Conservation (phyloP, 495 filamentous ascomycete genomes). For the Jackrogersella minutella region DNA sequence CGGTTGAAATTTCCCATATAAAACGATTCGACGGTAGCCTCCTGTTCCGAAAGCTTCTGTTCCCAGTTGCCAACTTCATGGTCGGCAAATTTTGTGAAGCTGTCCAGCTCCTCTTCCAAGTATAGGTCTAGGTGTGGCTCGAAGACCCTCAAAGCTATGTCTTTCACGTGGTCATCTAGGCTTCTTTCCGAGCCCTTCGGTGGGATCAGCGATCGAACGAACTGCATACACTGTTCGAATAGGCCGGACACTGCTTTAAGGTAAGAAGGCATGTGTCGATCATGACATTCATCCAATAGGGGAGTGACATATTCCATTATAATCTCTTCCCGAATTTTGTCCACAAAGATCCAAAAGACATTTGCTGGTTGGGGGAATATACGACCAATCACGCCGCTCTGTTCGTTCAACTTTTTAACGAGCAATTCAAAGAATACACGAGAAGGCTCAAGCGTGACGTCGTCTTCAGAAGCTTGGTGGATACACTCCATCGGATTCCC, state of each 20-base stretch:
- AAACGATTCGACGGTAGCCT: slow-evolving; percentile 89
- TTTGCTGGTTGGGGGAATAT: slow-evolving; percentile 82
- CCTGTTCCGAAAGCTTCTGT: slow-evolving; percentile 87
- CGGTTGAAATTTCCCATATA: slow-evolving; percentile 94
- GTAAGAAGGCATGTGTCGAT: slow-evolving; percentile 76
- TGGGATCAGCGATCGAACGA: slow-evolving; percentile 71
- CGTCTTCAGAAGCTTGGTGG: slow-evolving; percentile 65
- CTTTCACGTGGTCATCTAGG: slow-evolving; percentile 57
- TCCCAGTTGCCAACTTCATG: slow-evolving; percentile 85
- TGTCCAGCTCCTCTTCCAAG: slow-evolving; percentile 88
- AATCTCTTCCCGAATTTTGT: slow-evolving; percentile 84
- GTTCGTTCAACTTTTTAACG: slow-evolving; percentile 78
- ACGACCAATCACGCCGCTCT: slow-evolving; percentile 80
- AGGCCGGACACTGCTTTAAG: slow-evolving; percentile 85
- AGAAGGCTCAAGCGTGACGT: slow-evolving; percentile 78
- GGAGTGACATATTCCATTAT: slow-evolving; percentile 86
- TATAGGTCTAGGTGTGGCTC: slow-evolving; percentile 95
- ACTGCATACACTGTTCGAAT: slow-evolving; percentile 82
- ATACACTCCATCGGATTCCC: slow-evolving; percentile 86
- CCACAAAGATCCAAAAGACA: slow-evolving; percentile 78
- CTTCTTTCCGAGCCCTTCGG: slow-evolving; percentile 49
- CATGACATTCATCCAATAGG: slow-evolving; percentile 89
- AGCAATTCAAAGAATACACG: slow-evolving; percentile 81
- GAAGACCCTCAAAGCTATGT: slow-evolving; percentile 74
- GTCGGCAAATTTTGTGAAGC: slow-evolving; percentile 78